Percentiles rank a stretch among this genome's conserved stretches.
Conservation (phyloP, 2,329 filamentous ascomycete species). For the Fusarium begoniae region DNA sequence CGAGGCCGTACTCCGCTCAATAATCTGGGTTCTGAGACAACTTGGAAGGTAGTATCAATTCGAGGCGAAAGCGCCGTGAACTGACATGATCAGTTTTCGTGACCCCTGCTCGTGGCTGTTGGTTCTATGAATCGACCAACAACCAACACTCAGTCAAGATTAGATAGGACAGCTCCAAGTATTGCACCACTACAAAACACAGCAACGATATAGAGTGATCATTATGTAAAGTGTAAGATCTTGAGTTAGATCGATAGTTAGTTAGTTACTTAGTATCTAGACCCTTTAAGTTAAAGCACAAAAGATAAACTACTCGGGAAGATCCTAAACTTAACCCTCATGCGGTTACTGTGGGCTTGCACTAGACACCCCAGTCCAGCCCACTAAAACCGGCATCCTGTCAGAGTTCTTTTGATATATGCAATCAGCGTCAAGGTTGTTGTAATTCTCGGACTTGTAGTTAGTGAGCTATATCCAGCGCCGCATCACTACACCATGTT, state of each 20-base stretch:
- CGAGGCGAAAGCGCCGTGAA: not conserved
- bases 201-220: not conserved
- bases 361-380: not conserved
- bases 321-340: not conserved
- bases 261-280: not conserved
- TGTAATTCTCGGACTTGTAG: not conserved
- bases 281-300: not conserved
- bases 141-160: not conserved
- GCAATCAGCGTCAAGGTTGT: not conserved
- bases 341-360: not conserved
- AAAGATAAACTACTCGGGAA: not conserved
- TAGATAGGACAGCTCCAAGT: not conserved
- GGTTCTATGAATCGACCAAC: not conserved
- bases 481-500: not conserved
- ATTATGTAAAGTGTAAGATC: not conserved
- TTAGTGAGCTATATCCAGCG: not conserved
- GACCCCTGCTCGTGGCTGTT: not conserved
- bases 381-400: not conserved
- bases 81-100: not conserved
- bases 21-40: not conserved
- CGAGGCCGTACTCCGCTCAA: not conserved
- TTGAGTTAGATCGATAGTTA: not conserved
- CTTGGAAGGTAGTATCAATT: not conserved
- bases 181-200: not conserved
- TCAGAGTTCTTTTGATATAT: not conserved